Percentiles rank a stretch among this genome's conserved stretches.
Evolutionary conservation across 495 filamentous ascomycete genomes (phyloP).

Genomic region (Hypomontagnella submonticulosa): DNA sequence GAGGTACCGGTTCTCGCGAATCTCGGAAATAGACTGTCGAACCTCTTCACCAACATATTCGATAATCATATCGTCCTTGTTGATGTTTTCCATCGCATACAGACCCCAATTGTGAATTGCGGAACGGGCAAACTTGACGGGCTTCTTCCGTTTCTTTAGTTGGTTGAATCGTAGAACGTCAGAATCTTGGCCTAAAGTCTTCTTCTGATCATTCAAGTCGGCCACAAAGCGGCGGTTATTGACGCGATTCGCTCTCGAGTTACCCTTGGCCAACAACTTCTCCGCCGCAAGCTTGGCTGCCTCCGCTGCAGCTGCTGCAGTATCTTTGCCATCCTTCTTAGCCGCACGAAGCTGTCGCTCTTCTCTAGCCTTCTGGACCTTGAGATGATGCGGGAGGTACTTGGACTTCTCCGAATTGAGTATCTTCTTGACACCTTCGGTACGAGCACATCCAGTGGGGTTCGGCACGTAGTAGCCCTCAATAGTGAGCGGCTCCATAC

Average conservation of each 20-base stretch:
- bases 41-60: constrained; percentile 99
- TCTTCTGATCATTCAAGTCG: constrained; percentile 93
- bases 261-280: constrained; percentile 78
- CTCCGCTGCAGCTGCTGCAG: constrained; percentile 71
- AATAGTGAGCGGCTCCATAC: constrained; percentile 66
- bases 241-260: constrained; percentile 88
- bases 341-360: constrained; percentile 80
- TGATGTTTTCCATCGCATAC: constrained; percentile 96
- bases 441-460: constrained; percentile 82
- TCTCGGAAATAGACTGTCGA: constrained; percentile 93
- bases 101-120: constrained; percentile 99
- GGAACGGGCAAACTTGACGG: constrained; percentile 95
- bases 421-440: constrained; percentile 93
- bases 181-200: constrained; percentile 83
- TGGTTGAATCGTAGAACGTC: constrained; percentile 97
- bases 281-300: constrained; percentile 80
- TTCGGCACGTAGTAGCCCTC: constrained; percentile 94
- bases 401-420: constrained; percentile 96
- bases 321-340: constrained; percentile 73
- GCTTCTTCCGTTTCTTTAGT: constrained; percentile 99
- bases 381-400: constrained; percentile 96
- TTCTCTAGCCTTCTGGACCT: constrained; percentile 88
- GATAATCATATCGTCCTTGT: constrained; percentile 99
- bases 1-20: constrained; percentile 89
- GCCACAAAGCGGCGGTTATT: constrained; percentile 94